Conservation (phyloP, 306 rosid species). For the Dryas drummondii region DNA sequence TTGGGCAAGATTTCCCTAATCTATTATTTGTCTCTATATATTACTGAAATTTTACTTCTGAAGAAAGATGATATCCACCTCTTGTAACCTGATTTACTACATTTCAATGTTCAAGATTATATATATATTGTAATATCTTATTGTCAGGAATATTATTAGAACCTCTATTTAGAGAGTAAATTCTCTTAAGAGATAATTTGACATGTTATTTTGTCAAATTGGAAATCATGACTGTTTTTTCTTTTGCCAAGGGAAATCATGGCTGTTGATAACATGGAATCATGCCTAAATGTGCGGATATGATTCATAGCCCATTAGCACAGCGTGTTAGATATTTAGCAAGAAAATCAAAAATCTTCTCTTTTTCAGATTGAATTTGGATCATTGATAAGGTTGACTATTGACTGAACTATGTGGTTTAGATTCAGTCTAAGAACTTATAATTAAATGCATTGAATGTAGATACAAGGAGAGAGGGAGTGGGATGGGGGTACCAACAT, state of each 20-base stretch:
- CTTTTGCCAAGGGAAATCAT: too few species aligned
- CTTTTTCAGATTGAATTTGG: too few species aligned
- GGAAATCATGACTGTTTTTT: neutral
- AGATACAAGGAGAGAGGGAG: slow-evolving; percentile 16
- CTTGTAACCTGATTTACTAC: slow-evolving; percentile 40
- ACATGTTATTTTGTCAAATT: neutral
- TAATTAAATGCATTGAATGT: neutral
- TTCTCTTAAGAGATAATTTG: neutral
- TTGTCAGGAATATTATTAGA: neutral
- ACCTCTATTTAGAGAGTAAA: neutral
- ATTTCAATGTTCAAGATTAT: slow-evolving; percentile 2
- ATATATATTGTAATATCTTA: neutral
- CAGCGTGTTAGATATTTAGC: too few species aligned
- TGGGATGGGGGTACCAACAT: slow-evolving; percentile 12
- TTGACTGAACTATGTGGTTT: neutral
- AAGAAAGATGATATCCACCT: slow-evolving; percentile 36
- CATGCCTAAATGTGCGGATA: neutral
- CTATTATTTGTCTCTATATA: slow-evolving; percentile 21
- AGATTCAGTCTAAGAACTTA: neutral
- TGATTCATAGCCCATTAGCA: neutral
- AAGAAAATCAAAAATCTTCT: too few species aligned
- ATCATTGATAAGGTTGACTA: too few species aligned
- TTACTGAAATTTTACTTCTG: slow-evolving; percentile 24
- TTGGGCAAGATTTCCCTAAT: slow-evolving; percentile 35
- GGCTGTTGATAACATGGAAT: neutral